Evolutionary conservation across 768 basidiomycete species (phyloP).

Genomic region (Mycena latifolia): DNA sequence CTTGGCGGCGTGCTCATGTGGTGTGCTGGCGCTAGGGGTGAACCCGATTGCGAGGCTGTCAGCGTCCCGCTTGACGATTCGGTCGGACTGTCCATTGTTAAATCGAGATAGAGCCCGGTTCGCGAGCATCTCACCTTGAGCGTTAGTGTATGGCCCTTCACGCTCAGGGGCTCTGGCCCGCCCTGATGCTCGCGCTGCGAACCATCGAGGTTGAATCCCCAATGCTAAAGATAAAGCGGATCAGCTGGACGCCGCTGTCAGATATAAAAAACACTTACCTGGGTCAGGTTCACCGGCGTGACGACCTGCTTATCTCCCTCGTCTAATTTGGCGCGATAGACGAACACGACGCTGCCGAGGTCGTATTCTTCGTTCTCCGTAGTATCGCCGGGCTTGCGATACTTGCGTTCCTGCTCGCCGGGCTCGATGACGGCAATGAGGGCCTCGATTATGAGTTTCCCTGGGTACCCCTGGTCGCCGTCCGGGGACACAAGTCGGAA

Average conservation of each 20-base stretch:
- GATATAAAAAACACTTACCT: slow-evolving; percentile 55
- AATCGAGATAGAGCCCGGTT: neutral
- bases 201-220: slow-evolving; percentile 87
- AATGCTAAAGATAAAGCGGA: slow-evolving; percentile 64
- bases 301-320: slow-evolving; percentile 58
- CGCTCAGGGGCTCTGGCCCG: slow-evolving; percentile 55
- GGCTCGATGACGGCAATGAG: slow-evolving; percentile 63
- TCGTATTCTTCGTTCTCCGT: slow-evolving; percentile 52
- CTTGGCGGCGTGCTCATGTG: slow-evolving; percentile 64
- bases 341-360: slow-evolving; percentile 74
- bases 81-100: slow-evolving; percentile 60
- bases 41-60: slow-evolving; percentile 69
- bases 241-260: neutral
- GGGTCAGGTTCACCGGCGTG: slow-evolving; percentile 82
- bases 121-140: slow-evolving; percentile 50
- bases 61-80: slow-evolving; percentile 64
- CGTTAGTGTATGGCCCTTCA: slow-evolving; percentile 62
- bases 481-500: slow-evolving; percentile 71
- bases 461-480: slow-evolving; percentile 81
- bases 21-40: slow-evolving; percentile 57
- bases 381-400: slow-evolving; percentile 43
- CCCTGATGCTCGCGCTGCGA: slow-evolving; percentile 56
- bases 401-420: slow-evolving; percentile 42
- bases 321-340: slow-evolving; percentile 80
- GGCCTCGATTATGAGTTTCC: slow-evolving; percentile 70